Evolutionary conservation across 495 filamentous ascomycete species (phyloP), one percentile per base, ranked within the genome.

Genomic region (Thermochaetoides thermophila): DNA sequence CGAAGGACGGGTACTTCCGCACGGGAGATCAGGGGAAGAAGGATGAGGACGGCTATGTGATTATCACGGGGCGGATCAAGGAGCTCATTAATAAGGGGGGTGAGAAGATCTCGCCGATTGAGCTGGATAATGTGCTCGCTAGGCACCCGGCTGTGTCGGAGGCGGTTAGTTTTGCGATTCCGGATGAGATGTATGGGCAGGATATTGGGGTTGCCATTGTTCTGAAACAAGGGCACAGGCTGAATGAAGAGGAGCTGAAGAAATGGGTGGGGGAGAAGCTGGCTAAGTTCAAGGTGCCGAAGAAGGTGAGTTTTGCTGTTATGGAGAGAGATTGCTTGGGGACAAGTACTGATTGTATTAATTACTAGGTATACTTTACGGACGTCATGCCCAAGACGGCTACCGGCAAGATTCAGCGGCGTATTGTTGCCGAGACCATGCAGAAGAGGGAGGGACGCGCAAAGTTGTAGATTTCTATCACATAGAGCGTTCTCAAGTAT

Each of bases 51-150:
- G 78, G 78, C 12, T 84, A 83, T 36, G 56, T 86, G 11, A 64
- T 78, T 37, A 78, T 84, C 44, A 84, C 81, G 2, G 81, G 81
- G 5, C 64, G 81, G 16, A 84, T 83, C 53, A 86, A 86, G 64
- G 81, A 86, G 52, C 60, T 86, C 16, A 84, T 86, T 54, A 84
- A 84, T 53, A 80, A 81, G 52, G 80, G 76, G 21, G 81, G 81
- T 7, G 81, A 86, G 52, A 84, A 84, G 55, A 84, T 86, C 41
- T 75, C 69, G 31, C 83, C 83, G 2, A 81, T 87, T 30, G 83
- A 91, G 55, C 54, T 91, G 13, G 83, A 91, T 46, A 87, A 91
- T 34, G 70, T 77, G 3, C 48, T 87, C 2, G 60, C 77, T 6
- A 61, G 73, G 23, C 69, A 87, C 47, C 69, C 75, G 13, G 64